Evolutionary conservation across 371 early-diverging fungal genomes (phyloP).

Genomic region (Mucor velutinosus): DNA sequence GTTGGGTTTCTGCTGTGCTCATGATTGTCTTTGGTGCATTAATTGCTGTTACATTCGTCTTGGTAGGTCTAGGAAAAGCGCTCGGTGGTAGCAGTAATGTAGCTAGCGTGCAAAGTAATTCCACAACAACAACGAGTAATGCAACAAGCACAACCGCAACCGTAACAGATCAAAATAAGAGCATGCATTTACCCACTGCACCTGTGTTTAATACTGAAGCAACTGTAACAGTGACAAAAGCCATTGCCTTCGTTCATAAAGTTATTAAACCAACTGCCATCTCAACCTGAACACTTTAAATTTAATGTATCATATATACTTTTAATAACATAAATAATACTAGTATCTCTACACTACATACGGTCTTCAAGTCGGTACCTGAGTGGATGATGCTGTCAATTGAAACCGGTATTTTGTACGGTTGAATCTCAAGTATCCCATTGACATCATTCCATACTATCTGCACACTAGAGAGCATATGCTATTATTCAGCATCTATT

Average conservation of each 20-base stretch:
- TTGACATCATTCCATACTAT: conserved; percentile 1
- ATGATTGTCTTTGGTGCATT: conserved; percentile 21
- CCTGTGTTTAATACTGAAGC: neutral
- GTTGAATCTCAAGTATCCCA: neutral
- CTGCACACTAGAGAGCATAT: neutral
- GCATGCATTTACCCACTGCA: neutral
- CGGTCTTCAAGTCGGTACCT: neutral
- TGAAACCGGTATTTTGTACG: neutral
- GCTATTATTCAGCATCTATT: neutral
- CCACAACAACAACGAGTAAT: neutral
- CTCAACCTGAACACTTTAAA: neutral
- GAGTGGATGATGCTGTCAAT: neutral
- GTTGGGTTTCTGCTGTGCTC: conserved; percentile 12
- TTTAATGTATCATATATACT: neutral
- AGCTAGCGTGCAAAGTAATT: neutral
- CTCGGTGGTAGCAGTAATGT: neutral
- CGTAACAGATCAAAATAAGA: neutral
- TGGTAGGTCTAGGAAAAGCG: conserved; percentile 20
- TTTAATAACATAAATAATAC: neutral
- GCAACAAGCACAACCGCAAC: neutral
- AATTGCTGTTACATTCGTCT: conserved; percentile 19
- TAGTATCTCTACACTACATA: neutral
- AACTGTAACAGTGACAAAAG: neutral
- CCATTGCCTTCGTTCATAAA: neutral
- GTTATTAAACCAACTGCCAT: neutral